Evolutionary conservation across 2,329 filamentous ascomycete species (phyloP).

Genomic region (Laburnicola sp.): DNA sequence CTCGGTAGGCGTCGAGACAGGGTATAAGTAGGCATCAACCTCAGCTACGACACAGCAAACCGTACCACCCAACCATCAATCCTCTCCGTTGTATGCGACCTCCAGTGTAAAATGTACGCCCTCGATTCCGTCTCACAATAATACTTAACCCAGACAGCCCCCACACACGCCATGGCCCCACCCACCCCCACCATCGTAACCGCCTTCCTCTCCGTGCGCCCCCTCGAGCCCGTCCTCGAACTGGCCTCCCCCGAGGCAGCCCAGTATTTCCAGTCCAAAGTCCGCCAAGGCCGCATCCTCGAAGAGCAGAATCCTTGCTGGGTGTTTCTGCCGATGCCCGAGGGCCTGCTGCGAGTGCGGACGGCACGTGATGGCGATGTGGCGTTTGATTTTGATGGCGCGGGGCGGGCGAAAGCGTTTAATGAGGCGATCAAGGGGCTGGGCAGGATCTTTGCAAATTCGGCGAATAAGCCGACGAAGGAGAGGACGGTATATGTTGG

Average conservation of each 20-base stretch:
- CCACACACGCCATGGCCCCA: constrained; percentile 10
- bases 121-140: no score
- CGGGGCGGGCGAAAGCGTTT: constrained; percentile 16
- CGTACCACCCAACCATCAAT: no score
- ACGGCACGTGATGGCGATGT: constrained; percentile 23
- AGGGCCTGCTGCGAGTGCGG: constrained; percentile 21
- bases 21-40: no score
- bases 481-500: constrained; percentile 26
- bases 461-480: constrained; percentile 12
- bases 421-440: constrained; percentile 21
- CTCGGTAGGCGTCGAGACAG: no score
- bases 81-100: background rate
- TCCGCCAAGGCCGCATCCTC: constrained; percentile 25
- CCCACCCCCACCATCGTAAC: constrained; percentile 9
- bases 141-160: background rate
- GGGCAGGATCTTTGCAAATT: constrained; percentile 16
- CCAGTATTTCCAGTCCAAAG: constrained; percentile 22
- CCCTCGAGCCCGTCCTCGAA: constrained; percentile 29
- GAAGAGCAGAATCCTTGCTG: constrained; percentile 15
- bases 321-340: constrained; percentile 28
- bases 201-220: constrained; percentile 25
- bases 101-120: background rate
- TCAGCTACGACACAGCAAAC: no score
- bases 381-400: constrained; percentile 25
- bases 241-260: constrained; percentile 20